A percentile compares a stretch with the other conserved stretches of the same genome.
Conservation (phyloP, 2,329 filamentous ascomycete species). For the Furcasterigmium sp. region DNA sequence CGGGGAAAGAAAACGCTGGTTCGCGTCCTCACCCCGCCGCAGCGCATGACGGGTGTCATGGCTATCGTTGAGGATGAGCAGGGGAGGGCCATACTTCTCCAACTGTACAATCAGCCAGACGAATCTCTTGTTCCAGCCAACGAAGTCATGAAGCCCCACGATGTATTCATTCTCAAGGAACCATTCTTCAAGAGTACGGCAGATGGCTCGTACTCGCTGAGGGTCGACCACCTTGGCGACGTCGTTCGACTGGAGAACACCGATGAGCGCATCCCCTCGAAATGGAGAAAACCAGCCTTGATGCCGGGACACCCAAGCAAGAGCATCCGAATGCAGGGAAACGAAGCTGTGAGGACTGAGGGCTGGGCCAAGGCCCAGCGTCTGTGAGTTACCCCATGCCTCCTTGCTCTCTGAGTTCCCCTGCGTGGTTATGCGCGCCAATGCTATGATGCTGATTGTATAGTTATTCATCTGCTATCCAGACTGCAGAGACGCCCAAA, state of each 20-base stretch:
- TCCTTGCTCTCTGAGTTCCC: neutral
- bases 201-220: slow-evolving; percentile 34
- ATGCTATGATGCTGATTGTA: slow-evolving; percentile 4
- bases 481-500: slow-evolving; percentile 23
- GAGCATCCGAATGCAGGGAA: slow-evolving; percentile 23
- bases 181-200: slow-evolving; percentile 40
- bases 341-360: slow-evolving; percentile 19
- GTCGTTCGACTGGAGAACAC: slow-evolving; percentile 28
- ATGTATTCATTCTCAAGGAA: slow-evolving; percentile 44
- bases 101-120: slow-evolving; percentile 35
- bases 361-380: slow-evolving; percentile 22
- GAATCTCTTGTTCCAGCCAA: slow-evolving; percentile 24
- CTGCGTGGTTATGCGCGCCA: neutral
- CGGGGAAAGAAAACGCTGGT: slow-evolving; percentile 13
- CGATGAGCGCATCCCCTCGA: slow-evolving; percentile 31
- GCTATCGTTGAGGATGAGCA: slow-evolving; percentile 33
- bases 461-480: slow-evolving; percentile 32
- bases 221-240: slow-evolving; percentile 49
- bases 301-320: slow-evolving; percentile 12
- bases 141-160: slow-evolving; percentile 25
- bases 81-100: slow-evolving; percentile 25
- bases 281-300: slow-evolving; percentile 21
- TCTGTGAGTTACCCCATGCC: slow-evolving; percentile 18
- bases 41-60: slow-evolving; percentile 13
- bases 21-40: slow-evolving; percentile 13